These are phyloP conservation scores for Ceratocystis diversiconidia DNA, from an alignment of 2,329 filamentous ascomycete genomes.

Conservation along the genomic window DNA sequence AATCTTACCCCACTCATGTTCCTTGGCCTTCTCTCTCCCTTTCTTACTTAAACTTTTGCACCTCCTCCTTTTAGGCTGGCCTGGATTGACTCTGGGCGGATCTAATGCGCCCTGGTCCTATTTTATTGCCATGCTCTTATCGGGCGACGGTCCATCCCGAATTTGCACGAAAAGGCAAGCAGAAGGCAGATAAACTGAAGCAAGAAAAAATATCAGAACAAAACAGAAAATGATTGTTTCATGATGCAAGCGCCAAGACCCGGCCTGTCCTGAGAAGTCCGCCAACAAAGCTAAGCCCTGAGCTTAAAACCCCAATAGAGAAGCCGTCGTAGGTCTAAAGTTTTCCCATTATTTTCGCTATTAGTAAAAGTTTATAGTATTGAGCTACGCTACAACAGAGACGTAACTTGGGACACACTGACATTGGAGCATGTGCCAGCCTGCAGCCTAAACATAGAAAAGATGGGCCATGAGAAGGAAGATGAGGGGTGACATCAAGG, in stretches of 20 bases:
- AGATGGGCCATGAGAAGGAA: neutral
- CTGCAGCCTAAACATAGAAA: neutral
- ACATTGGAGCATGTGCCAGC: neutral
- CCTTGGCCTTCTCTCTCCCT: neutral
- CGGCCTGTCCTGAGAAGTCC: neutral
- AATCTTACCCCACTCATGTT: neutral
- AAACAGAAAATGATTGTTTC: neutral
- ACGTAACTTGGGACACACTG: neutral
- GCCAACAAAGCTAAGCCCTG: neutral
- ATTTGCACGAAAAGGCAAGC: neutral
- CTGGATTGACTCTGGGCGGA: neutral
- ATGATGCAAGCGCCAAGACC: neutral
- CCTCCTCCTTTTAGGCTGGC: neutral
- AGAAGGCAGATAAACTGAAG: neutral
- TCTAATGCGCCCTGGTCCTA: neutral
- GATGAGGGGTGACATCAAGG: neutral
- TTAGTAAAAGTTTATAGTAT: neutral
- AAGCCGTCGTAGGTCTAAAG: neutral
- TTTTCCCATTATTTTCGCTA: neutral
- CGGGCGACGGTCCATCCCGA: neutral
- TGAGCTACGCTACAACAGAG: neutral
- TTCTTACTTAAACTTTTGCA: neutral
- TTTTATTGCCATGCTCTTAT: neutral
- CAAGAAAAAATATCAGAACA: neutral
- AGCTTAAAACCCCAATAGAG: neutral